Evolutionary conservation across 225 moss, liverwort and hornwort genomes (phyloP), one percentile per base, ranked within the genome.

Genomic region (Physcomitrium patens): DNA sequence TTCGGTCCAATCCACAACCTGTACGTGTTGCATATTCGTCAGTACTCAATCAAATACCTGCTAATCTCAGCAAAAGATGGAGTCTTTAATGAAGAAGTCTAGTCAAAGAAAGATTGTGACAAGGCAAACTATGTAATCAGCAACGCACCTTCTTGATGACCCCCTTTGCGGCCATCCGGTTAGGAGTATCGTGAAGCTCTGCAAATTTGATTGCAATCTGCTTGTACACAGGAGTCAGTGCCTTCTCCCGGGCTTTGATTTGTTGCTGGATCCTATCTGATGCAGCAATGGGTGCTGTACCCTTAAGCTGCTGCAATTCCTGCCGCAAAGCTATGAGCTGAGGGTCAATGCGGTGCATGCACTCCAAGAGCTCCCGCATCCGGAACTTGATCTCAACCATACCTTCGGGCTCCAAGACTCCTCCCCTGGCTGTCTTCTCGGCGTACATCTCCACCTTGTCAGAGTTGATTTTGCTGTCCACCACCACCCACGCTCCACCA

Each of bases 401-500:
- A 0, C 99, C 99, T 76, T 99, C 99, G 1, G 99, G 99, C 76
- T 99, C 99, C 59, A 99, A 45, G 12, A 99, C 99, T 7, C 99
- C 99, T 65, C 95, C 99, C 62, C 81, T 82, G 1, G 99, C 90
- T 5, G 90, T 93, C 83, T 84, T 87, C 78, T 99, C 99, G 0
- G 99, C 99, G 31, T 99, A 99, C 99, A 99, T 95, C 77, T 99
- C 99, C 13, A 99, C 95, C 76, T 99, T 95, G 14, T 95, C 86
- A 0, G 80, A 50, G 63, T 99, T 99, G 73, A 99, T 99, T 66
- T 95, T 95, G 83, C 99, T 99, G 63, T 99, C 99, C 75, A 99
- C 93, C 68, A 99, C 99, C 72, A 99, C 99, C 99, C 99, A 99
- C n/a, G 99, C 99, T 12, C 99, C 99, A 27, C 99, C 99, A 59